A percentile compares a stretch with the other conserved stretches of the same genome.
These are phyloP conservation scores for Ogataea pini DNA, from an alignment of 805 yeast genomes.

Conservation along the genomic window DNA sequence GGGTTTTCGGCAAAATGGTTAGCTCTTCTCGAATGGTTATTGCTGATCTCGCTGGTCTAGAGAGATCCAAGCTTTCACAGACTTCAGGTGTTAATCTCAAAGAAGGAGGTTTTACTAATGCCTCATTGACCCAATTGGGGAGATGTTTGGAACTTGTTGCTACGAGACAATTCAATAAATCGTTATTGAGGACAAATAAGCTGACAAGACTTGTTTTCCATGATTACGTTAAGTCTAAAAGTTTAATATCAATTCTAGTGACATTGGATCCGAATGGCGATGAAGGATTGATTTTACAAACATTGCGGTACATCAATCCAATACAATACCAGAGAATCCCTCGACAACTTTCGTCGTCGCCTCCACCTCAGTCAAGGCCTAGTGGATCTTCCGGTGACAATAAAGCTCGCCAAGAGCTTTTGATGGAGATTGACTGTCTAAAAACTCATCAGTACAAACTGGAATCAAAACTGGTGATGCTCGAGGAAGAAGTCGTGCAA, in stretches of 20 bases:
- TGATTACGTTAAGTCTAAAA: slow-evolving; percentile 40
- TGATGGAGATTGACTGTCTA: slow-evolving; percentile 31
- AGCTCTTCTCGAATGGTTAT: slow-evolving; percentile 44
- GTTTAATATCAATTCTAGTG: slow-evolving; percentile 38
- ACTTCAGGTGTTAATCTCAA: slow-evolving; percentile 45
- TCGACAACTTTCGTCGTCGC: slow-evolving; percentile 22
- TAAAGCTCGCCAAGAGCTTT: slow-evolving; percentile 23
- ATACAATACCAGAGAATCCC: slow-evolving; percentile 30
- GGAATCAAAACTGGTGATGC: slow-evolving; percentile 23
- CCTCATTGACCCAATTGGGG: slow-evolving; percentile 51
- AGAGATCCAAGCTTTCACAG: slow-evolving; percentile 47
- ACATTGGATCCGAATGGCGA: slow-evolving; percentile 43
- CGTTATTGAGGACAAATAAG: slow-evolving; percentile 49
- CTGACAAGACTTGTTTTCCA: slow-evolving; percentile 50
- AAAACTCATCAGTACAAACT: slow-evolving; percentile 25
- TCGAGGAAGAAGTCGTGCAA: slow-evolving; percentile 29
- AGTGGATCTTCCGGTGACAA: slow-evolving; percentile 9
- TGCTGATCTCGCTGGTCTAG: slow-evolving; percentile 55
- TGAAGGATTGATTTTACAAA: slow-evolving; percentile 33
- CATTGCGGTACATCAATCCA: slow-evolving; percentile 34
- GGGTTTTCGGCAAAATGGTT: slow-evolving; percentile 24
- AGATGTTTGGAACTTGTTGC: slow-evolving; percentile 46
- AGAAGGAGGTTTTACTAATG: slow-evolving; percentile 52
- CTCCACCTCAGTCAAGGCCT: slow-evolving; percentile 7
- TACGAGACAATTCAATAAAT: slow-evolving; percentile 39